Base-by-base conservation (phyloP, 495 filamentous ascomycete genomes). In the Xylaria cubensis region DNA sequence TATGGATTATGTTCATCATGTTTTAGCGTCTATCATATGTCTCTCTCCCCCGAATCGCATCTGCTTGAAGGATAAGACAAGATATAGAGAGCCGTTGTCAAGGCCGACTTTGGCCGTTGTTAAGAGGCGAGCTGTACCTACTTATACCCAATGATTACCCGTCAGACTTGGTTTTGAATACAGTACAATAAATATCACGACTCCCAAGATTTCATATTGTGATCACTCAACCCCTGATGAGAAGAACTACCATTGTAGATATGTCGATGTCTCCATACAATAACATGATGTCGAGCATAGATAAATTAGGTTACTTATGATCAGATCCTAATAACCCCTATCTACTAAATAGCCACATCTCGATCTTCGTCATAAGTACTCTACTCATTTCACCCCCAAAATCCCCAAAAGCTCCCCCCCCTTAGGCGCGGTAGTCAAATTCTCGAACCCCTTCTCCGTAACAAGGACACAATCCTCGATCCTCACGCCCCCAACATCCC, bases 381-480 rank as follows among this genome's bases (percentile, higher is more conserved):
- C 6, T 46, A 29, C 44, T 50, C 26, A 58, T 48, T 39, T 2
- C 3, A 59, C 75, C 66, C 76, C 77, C 48, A 86, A 78, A 39
- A 84, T 69, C 58, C 73, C 65, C 64, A 86, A 61, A 70, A 84
- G 71, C 55, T 82, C 91, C 53, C 91, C 85, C 0, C 91, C 93
- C 81, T 94, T 97, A 0, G 93, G 93, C 56, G 93, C 94, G 8
- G 87, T 90, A 0, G 94, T 97, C 75, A 98, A 80, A 75, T 95
- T 95, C 81, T 97, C 92, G 75, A 90, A 90, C 32, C 94, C 94
- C 44, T 86, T 84, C 34, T 86, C 84, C 3, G 93, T 97, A 17
- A 97, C 90, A 13, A 97, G 84, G 63, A 97, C 91, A 79, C 94
- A 92, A 80, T 97, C 95, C 83, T 98, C 95, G 73, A 98, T 95